Evolutionary conservation across 1,139 yeast species (phyloP).

Genomic region (Schizosaccharomyces versatilis): DNA sequence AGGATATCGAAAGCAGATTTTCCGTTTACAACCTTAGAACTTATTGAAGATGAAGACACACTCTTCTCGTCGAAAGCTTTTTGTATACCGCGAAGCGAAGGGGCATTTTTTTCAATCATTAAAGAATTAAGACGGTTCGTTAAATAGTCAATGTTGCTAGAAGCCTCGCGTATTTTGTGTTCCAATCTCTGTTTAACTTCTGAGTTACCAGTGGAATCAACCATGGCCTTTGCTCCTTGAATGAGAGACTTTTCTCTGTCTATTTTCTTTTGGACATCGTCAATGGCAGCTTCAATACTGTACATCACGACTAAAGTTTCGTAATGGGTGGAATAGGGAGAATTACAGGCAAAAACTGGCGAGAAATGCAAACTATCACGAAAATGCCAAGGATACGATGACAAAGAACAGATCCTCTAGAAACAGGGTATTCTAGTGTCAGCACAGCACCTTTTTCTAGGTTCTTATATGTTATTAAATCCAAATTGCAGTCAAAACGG

Average conservation of each 20-base stretch:
- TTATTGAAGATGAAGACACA: too few species aligned
- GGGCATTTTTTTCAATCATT: slow-evolving; percentile 15
- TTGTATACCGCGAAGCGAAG: slow-evolving; percentile 1
- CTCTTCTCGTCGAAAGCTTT: neutral
- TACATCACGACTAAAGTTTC: too few species aligned
- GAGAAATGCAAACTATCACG: too few species aligned
- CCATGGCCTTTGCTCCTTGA: slow-evolving; percentile 63
- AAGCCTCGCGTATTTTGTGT: slow-evolving; percentile 74
- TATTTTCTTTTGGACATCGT: slow-evolving; percentile 59
- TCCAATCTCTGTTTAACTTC: slow-evolving; percentile 79
- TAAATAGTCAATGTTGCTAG: slow-evolving; percentile 69
- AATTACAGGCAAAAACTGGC: too few species aligned
- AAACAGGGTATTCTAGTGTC: too few species aligned
- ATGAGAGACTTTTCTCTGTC: slow-evolving; percentile 73
- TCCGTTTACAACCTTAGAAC: neutral
- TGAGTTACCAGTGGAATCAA: slow-evolving; percentile 53
- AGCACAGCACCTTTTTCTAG: too few species aligned
- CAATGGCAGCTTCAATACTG: slow-evolving; percentile 15
- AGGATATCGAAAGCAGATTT: slow-evolving; percentile 32
- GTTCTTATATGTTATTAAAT: too few species aligned
- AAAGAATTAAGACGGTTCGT: slow-evolving; percentile 54
- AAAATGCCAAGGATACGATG: too few species aligned
- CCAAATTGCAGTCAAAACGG: too few species aligned
- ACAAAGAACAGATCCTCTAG: too few species aligned
- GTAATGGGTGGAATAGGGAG: too few species aligned